A percentile compares a stretch with the other conserved stretches of the same genome.
phyloP scores from a whole-genome alignment of 257 asterid genomes.

The Nicotiana otophora region DNA sequence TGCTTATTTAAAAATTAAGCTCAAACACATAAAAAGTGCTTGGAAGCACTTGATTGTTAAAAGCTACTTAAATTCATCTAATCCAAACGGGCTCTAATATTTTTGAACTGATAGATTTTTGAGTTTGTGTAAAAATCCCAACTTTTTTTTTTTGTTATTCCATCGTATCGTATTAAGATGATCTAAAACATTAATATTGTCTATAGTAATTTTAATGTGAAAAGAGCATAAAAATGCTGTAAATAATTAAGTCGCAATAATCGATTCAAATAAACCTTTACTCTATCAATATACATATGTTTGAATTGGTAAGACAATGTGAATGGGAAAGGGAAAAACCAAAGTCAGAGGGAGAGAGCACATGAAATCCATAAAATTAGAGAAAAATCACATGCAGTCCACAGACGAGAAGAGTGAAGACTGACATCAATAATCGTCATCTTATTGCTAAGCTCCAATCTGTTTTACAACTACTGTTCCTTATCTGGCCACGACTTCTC shows the following conservation, averaged over 20 bases:
- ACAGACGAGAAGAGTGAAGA: neutral
- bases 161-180: neutral
- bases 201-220: neutral
- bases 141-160: neutral
- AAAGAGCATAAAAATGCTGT: no score
- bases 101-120: no score
- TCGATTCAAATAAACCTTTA: no score
- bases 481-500: slow-evolving; percentile 39
- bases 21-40: no score
- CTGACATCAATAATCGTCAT: neutral
- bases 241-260: no score
- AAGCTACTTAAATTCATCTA: no score
- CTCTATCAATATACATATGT: no score
- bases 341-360: slow-evolving; percentile 3
- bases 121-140: no score
- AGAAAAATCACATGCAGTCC: neutral
- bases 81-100: no score
- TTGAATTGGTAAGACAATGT: neutral
- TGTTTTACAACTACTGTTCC: slow-evolving; percentile 11
- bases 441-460: neutral
- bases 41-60: no score
- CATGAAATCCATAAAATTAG: slow-evolving; percentile 4
- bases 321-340: neutral
- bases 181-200: neutral
- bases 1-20: no score